A percentile compares a stretch with the other conserved stretches of the same genome.
phyloP scores from a whole-genome alignment of 148 eudicot species.

The Fagopyrum esculentum region DNA sequence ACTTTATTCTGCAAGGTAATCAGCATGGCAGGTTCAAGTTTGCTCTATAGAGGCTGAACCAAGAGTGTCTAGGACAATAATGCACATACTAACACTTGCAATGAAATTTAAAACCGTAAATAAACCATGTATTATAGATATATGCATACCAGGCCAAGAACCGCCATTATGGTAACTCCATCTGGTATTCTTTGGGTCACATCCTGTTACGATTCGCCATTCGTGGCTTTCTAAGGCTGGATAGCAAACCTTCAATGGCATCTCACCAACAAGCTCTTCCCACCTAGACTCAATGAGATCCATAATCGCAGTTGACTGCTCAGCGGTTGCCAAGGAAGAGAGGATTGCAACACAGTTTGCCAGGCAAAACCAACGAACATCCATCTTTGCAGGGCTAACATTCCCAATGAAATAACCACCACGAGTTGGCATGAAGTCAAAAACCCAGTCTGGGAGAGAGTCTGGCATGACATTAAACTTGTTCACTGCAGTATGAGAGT shows the following conservation, averaged over 20 bases:
- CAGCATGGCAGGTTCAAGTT: too few relatives aligned
- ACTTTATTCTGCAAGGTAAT: too few relatives aligned
- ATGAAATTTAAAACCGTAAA: not conserved
- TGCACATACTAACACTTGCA: not conserved
- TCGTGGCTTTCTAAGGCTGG: slow-evolving; percentile 91
- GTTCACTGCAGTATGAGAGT: slow-evolving; percentile 85
- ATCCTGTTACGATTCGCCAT: slow-evolving; percentile 86
- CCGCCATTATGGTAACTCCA: slow-evolving; percentile 99
- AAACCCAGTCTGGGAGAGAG: slow-evolving; percentile 93
- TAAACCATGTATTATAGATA: not conserved
- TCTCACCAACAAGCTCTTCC: slow-evolving; percentile 88
- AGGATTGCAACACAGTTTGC: slow-evolving; percentile 88
- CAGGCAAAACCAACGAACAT: slow-evolving; percentile 89
- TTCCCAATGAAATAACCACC: slow-evolving; percentile 90
- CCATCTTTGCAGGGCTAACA: slow-evolving; percentile 86
- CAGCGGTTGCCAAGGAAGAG: slow-evolving; percentile 75
- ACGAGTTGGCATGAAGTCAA: slow-evolving; percentile 77
- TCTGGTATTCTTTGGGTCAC: slow-evolving; percentile 93
- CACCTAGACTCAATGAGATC: slow-evolving; percentile 89
- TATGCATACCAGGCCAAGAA: slow-evolving; percentile 87
- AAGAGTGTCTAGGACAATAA: not conserved
- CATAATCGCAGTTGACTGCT: slow-evolving; percentile 82
- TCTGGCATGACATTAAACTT: slow-evolving; percentile 89
- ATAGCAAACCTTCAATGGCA: slow-evolving; percentile 90
- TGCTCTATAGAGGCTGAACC: not conserved